phyloP scores from a whole-genome alignment of 306 rosid species.

The Betula pendula region DNA sequence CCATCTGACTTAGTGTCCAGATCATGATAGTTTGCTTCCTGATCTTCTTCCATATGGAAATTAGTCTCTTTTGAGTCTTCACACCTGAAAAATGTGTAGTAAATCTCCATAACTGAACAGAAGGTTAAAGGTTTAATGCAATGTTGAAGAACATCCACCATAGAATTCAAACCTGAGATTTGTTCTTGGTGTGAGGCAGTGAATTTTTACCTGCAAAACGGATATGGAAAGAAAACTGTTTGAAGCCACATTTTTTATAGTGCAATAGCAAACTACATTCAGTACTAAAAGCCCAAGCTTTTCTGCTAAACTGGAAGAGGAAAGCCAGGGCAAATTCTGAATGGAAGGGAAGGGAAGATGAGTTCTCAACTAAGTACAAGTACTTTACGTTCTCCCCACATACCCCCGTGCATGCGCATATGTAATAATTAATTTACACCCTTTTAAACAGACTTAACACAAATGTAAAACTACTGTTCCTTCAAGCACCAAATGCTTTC shows the following conservation, averaged over 20 bases:
- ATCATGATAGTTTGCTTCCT: conserved; percentile 27
- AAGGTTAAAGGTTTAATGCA: background rate
- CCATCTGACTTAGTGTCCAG: conserved; percentile 39
- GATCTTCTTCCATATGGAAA: conserved; percentile 28
- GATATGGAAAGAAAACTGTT: conserved; percentile 7
- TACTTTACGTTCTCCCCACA: background rate
- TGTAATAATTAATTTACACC: background rate
- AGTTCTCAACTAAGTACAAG: background rate
- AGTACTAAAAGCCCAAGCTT: background rate
- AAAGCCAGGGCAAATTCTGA: background rate
- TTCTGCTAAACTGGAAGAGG: background rate
- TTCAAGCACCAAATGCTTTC: background rate
- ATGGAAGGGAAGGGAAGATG: background rate
- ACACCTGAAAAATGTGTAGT: conserved; percentile 31
- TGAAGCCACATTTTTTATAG: background rate
- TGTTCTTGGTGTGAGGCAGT: conserved; percentile 44
- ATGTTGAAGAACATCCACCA: conserved; percentile 12
- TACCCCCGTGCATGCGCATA: background rate
- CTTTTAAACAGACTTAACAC: background rate
- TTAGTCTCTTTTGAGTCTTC: conserved; percentile 34
- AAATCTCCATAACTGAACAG: conserved; percentile 13
- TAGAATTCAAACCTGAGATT: conserved; percentile 39
- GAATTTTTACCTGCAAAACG: conserved; percentile 49
- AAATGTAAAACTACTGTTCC: background rate
- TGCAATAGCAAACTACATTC: background rate